A percentile compares a stretch with the other conserved stretches of the same genome.
phyloP scores from a whole-genome alignment of 192 early-diverging fungal species.

The Gorgonomyces haynaldii region DNA sequence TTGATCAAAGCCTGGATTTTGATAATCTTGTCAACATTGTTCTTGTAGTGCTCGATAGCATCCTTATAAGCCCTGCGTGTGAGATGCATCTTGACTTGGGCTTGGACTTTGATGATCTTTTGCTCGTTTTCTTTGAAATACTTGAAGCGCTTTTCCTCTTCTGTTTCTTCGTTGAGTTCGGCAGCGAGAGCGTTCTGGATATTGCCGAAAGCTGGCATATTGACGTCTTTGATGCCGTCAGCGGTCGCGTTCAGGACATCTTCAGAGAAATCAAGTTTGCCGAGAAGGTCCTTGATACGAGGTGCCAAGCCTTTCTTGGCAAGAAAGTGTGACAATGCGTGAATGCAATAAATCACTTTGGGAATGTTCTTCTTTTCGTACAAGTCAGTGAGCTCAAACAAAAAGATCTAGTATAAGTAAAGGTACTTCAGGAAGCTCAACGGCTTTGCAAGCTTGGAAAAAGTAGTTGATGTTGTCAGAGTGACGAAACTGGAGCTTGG shows the following conservation, averaged over 20 bases:
- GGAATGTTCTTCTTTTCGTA: conserved; percentile 99
- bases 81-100: conserved; percentile 21
- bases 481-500: conserved; percentile 79
- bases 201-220: conserved; percentile 83
- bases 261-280: conserved; percentile 75
- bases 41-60: conserved; percentile 2
- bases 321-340: conserved; percentile 89
- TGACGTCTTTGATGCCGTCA: conserved; percentile 64
- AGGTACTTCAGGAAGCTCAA: conserved; percentile 70
- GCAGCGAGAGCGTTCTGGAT: conserved; percentile 55
- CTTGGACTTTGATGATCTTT: conserved; percentile 20
- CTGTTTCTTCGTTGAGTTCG: conserved; percentile 26
- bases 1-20: conserved; percentile 22
- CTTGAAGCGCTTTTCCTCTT: conserved; percentile 16
- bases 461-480: conserved; percentile 98
- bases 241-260: conserved; percentile 70
- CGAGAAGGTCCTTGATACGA: conserved; percentile 84
- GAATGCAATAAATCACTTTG: conserved; percentile 96
- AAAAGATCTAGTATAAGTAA: conserved; percentile 55
- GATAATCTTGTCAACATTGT: conserved; percentile 19
- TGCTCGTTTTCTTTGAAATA: conserved; percentile 9
- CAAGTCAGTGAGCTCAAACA: conserved; percentile 94
- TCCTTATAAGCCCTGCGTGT: conserved; percentile 18
- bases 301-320: conserved; percentile 73
- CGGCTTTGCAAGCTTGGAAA: conserved; percentile 63